Conservation (phyloP, 2,329 filamentous ascomycete species). For the Ascochyta viciae-villosae region DNA sequence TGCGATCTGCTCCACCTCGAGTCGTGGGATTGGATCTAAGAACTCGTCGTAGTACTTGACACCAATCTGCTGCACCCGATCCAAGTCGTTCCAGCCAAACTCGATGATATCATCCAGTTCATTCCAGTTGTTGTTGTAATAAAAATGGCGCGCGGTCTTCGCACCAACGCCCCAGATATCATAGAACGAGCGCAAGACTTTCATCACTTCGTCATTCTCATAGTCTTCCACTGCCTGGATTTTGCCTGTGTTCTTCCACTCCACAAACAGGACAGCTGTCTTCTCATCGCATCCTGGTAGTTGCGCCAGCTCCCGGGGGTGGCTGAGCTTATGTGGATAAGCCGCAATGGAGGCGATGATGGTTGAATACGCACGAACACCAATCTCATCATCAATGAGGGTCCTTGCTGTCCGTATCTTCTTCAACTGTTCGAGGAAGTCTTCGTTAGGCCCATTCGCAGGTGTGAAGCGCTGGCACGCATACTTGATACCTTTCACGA, state of each 20-base stretch:
- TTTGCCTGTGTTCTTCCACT: conserved; percentile 71
- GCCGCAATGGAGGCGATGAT: conserved; percentile 83
- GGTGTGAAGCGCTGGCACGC: conserved; percentile 83
- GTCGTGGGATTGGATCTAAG: conserved; percentile 70
- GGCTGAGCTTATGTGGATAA: conserved; percentile 70
- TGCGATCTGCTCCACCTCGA: conserved; percentile 76
- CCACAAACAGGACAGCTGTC: conserved; percentile 77
- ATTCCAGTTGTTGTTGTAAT: conserved; percentile 75
- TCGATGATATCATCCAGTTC: conserved; percentile 88
- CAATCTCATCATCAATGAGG: conserved; percentile 77
- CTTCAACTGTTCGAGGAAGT: conserved; percentile 76
- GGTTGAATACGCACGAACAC: conserved; percentile 84
- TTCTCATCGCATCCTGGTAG: conserved; percentile 85
- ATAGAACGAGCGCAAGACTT: conserved; percentile 74
- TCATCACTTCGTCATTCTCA: conserved; percentile 68
- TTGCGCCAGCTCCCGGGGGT: conserved; percentile 50
- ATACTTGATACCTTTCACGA: conserved; percentile 68
- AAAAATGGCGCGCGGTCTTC: conserved; percentile 81
- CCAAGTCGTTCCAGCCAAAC: conserved; percentile 76
- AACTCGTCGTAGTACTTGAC: conserved; percentile 95
- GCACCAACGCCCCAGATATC: conserved; percentile 93
- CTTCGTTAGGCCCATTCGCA: conserved; percentile 71
- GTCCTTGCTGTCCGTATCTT: conserved; percentile 75
- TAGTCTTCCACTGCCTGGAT: conserved; percentile 71
- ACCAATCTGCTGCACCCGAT: conserved; percentile 87